Base-by-base conservation (phyloP, 164 flowering plant species). In the Vitis cinerea region DNA sequence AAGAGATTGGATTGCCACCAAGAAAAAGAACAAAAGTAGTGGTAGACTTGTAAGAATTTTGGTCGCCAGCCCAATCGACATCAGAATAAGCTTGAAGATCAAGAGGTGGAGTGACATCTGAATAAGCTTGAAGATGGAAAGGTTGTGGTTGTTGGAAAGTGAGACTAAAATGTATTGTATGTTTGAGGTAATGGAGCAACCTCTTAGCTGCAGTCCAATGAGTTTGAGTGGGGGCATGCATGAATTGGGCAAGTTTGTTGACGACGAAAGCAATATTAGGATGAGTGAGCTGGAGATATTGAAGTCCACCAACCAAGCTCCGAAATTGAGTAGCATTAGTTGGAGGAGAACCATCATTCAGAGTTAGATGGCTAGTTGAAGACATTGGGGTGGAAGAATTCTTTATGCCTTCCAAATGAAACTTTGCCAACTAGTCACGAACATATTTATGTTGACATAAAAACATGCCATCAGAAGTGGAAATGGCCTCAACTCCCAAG, bases 241-340 rank as follows among this genome's bases (percentile, higher is more conserved):
- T 61, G 63, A 61, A 61, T 61, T 61, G 63, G 63, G 63, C 63
- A 29, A 27, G 63, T 61, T 61, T 61, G 63, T 61, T 61, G 48
- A 61, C 3, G 2, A 3, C 63, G 49, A 61, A 61, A 61, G 63
- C 63, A 61, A 61, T 61, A 61, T 61, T 49, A 7, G 37, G 44
- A 61, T 31, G 63, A 8, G 63, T 61, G 63, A 61, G 63, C 48
- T 61, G 44, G 44, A 31, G 44, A 31, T 31, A 31, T 31, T 31
- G 44, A 31, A 31, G 44, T 31, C 44, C 44, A 61, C 63, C 63
- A 61, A 61, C 19, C 63, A 61, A 61, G 63, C 63, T 61, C 48
- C 63, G 63, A 61, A 61, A 61, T 61, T 61, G 63, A 61, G 63
- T 61, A 29, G 63, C 49, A 61, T 61, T 61, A 19, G 63, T 9